phyloP scores from a whole-genome alignment of 2,329 filamentous ascomycete genomes.

The Penicillium sp. region DNA sequence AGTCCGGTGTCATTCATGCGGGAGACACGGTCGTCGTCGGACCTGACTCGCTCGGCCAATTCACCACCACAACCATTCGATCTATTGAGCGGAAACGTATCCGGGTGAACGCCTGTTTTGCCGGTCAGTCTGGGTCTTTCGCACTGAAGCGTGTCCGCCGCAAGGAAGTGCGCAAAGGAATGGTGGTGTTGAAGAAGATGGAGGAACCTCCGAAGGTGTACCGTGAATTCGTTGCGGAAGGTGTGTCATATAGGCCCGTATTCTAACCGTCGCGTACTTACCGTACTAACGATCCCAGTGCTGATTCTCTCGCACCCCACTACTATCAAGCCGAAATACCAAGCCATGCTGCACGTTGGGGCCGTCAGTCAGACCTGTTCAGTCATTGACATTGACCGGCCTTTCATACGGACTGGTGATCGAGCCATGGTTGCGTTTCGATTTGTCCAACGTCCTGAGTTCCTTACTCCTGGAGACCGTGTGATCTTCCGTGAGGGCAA shows the following conservation, averaged over 20 bases:
- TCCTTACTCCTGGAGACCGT: slow-evolving; percentile 79
- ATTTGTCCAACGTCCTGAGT: slow-evolving; percentile 92
- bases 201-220: slow-evolving; percentile 72
- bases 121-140: slow-evolving; percentile 89
- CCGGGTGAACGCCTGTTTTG: slow-evolving; percentile 77
- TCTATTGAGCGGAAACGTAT: slow-evolving; percentile 95
- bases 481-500: slow-evolving; percentile 90
- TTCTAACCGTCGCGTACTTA: slow-evolving; percentile 8
- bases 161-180: slow-evolving; percentile 93
- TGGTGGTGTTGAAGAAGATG: slow-evolving; percentile 87
- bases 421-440: slow-evolving; percentile 90
- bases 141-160: slow-evolving; percentile 81
- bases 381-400: slow-evolving; percentile 96
- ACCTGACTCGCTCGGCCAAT: slow-evolving; percentile 85
- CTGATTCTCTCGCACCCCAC: slow-evolving; percentile 93
- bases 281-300: slow-evolving; percentile 50
- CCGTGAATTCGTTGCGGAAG: slow-evolving; percentile 73
- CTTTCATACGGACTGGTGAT: slow-evolving; percentile 90
- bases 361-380: slow-evolving; percentile 92
- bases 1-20: slow-evolving; percentile 78
- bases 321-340: slow-evolving; percentile 94
- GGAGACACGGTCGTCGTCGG: slow-evolving; percentile 89
- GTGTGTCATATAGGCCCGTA: slow-evolving; percentile 40
- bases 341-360: slow-evolving; percentile 96
- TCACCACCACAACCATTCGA: slow-evolving; percentile 78